Evolutionary conservation across 352 stramenopile genomes (phyloP), one percentile per base, ranked within the genome.

Genomic region (Pythium utonaiense): DNA sequence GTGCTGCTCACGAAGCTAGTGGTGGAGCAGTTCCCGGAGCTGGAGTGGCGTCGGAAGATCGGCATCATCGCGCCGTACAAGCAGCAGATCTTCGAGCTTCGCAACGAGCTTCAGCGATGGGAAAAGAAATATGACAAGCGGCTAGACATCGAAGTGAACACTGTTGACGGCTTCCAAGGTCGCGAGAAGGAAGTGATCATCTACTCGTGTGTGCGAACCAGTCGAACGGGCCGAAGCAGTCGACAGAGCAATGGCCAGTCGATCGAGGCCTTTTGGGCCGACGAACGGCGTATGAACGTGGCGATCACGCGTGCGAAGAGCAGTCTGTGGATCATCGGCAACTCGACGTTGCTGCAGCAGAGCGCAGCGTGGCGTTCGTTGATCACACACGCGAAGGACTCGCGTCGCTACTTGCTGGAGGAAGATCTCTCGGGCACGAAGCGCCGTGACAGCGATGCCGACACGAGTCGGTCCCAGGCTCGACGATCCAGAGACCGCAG

Each of bases 51-150:
- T 42, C 83, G 93, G 54, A 88, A 98, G 57, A 97, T 99, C 34
- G 97, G 93, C 45, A 83, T 99, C 31, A 99, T 99, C 59, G 97
- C 97, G 22, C 97, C 97, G 14, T 99, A 99, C 81, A 98, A 99
- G 69, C 96, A 97, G 33, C 97, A 99, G 67, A 87, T 95, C 52
- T 86, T 97, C 57, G 76, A 98, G 36, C 70, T 99, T 17, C 77
- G 91, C 17, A 77, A 73, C 19, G 69, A 95, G 21, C 69, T 99
- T 19, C 61, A 66, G 45, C 75, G 78, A 7, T 67, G 85, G 13
- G 77, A 89, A 59, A 42, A 66, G 21, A 79, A 89, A 38, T 54
- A 72, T 42, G 65, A 78, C 41, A 62, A 70, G 28, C 63, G 33
- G 3, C 53, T 90, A 25, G 78, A 74, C 5, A 69, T 98, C 19